phyloP scores from a whole-genome alignment of 495 filamentous ascomycete species.

The Penicillium bialowiezense region DNA sequence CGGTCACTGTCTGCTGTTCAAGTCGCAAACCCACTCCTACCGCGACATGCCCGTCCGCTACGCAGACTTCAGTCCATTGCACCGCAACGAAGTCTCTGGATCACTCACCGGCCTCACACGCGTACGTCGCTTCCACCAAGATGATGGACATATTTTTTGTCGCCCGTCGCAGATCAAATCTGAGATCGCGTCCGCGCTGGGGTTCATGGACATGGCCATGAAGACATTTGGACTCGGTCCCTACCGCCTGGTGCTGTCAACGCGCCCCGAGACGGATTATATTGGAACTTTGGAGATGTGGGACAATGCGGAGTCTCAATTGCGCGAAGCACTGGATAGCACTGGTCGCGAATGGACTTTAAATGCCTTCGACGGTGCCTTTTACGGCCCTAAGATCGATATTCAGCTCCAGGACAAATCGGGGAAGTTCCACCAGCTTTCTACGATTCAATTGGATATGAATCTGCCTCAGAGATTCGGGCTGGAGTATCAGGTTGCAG shows the following conservation, averaged over 20 bases:
- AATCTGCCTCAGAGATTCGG: conserved; percentile 84
- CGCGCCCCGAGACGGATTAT: conserved; percentile 69
- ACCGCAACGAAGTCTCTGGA: conserved; percentile 87
- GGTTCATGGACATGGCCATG: conserved; percentile 80
- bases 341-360: conserved; percentile 66
- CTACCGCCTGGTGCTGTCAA: conserved; percentile 77
- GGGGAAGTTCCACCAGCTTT: conserved; percentile 88
- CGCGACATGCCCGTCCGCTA: conserved; percentile 85
- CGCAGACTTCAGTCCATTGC: conserved; percentile 88
- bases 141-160: conserved; percentile 95
- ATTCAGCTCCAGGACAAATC: conserved; percentile 78
- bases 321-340: conserved; percentile 65
- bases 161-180: conserved; percentile 74
- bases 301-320: conserved; percentile 72
- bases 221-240: conserved; percentile 68
- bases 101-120: conserved; percentile 83
- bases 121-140: conserved; percentile 91
- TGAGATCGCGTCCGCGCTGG: conserved; percentile 76
- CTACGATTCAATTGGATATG: conserved; percentile 91
- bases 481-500: conserved; percentile 61
- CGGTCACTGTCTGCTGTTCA: conserved; percentile 88
- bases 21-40: conserved; percentile 67
- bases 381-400: conserved; percentile 96
- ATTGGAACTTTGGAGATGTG: conserved; percentile 80
- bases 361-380: conserved; percentile 83